Conservation (phyloP, 176 grass and related monocot genomes). For the Zoysia pacifica region DNA sequence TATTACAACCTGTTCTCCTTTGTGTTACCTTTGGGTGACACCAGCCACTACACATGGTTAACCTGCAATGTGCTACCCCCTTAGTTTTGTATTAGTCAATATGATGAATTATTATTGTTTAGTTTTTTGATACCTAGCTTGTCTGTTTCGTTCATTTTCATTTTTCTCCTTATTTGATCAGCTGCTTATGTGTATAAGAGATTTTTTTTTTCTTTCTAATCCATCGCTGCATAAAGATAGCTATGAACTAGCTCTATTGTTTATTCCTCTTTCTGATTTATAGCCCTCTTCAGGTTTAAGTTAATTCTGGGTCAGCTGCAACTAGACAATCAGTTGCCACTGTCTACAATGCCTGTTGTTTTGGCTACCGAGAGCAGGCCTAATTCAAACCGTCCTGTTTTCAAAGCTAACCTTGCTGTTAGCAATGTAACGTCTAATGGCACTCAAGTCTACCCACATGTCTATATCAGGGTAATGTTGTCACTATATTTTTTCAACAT, state of each 20-base stretch:
- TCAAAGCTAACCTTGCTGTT: slow-evolving; percentile 89
- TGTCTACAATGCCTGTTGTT: slow-evolving; percentile 92
- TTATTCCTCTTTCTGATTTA: slow-evolving; percentile 10
- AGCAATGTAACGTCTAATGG: slow-evolving; percentile 82
- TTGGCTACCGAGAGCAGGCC: slow-evolving; percentile 74
- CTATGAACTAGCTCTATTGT: too few relatives aligned
- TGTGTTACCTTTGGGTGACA: not conserved
- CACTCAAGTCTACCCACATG: slow-evolving; percentile 83
- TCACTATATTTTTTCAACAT: slow-evolving; percentile 35
- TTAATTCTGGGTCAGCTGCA: slow-evolving; percentile 84
- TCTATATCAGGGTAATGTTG: slow-evolving; percentile 80
- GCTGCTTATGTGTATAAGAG: not conserved
- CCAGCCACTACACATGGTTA: not conserved
- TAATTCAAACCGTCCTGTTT: slow-evolving; percentile 79
- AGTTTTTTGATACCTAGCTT: slow-evolving; percentile 2
- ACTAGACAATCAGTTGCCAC: slow-evolving; percentile 95
- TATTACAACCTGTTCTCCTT: not conserved
- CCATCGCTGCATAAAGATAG: too few relatives aligned
- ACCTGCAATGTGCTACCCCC: not conserved
- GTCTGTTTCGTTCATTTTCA: not conserved
- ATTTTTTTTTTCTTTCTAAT: not conserved
- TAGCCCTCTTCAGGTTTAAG: slow-evolving; percentile 75
- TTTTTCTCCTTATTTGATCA: not conserved
- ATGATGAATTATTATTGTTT: slow-evolving; percentile 4
- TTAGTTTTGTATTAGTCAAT: not conserved